Conservation (phyloP, 306 rosid genomes). For the Lathyrus oleraceus region DNA sequence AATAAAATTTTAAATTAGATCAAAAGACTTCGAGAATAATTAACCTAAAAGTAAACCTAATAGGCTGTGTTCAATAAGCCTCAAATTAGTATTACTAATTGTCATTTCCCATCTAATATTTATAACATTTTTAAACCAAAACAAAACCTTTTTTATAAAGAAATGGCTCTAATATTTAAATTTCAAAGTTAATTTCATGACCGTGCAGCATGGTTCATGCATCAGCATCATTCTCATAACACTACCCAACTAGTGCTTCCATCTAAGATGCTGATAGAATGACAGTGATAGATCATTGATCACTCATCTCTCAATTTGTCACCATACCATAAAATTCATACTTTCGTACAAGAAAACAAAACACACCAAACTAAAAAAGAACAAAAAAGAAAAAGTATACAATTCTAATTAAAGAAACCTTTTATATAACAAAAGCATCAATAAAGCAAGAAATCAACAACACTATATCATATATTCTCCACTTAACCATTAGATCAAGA, state of each 20-base stretch:
- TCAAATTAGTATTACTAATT: too few species aligned
- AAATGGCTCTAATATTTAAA: not conserved
- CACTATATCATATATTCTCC: slow-evolving; percentile 34
- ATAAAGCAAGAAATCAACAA: slow-evolving; percentile 4
- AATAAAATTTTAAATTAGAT: too few species aligned
- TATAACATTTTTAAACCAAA: not conserved
- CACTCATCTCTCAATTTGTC: slow-evolving; percentile 3
- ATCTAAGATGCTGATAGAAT: slow-evolving; percentile 24
- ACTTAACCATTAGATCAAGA: slow-evolving; percentile 38
- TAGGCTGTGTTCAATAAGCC: too few species aligned
- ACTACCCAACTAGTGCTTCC: slow-evolving; percentile 4
- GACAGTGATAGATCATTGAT: slow-evolving; percentile 27
- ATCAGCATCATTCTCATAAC: slow-evolving; percentile 14
- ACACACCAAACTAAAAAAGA: not conserved
- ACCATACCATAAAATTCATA: not conserved
- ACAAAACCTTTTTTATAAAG: not conserved
- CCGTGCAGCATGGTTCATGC: slow-evolving; percentile 22
- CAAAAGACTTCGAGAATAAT: too few species aligned
- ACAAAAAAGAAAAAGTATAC: not conserved
- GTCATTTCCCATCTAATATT: too few species aligned
- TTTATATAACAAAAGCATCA: slow-evolving; percentile 6
- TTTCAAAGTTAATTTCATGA: not conserved
- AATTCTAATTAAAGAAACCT: not conserved
- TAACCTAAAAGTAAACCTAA: too few species aligned
- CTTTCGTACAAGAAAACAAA: slow-evolving; percentile 3